Conservation (phyloP, 371 early-diverging fungal genomes). For the Mycotypha africana region DNA sequence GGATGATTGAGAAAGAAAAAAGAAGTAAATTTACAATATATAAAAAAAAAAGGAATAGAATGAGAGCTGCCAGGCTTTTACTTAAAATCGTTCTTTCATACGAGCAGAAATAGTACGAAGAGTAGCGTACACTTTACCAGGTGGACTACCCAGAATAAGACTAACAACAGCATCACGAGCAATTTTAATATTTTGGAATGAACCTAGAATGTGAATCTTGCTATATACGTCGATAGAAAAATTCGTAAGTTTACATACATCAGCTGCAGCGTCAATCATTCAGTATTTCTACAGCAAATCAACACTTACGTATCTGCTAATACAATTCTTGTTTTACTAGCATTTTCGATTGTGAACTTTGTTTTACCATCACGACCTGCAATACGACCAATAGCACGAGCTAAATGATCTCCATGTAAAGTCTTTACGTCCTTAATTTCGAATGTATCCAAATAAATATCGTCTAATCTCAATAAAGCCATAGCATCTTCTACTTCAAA, state of each 20-base stretch:
- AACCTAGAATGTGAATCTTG: slow-evolving; percentile 96
- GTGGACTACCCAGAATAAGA: slow-evolving; percentile 96
- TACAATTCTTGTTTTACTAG: slow-evolving; percentile 95
- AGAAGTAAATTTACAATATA: too few relatives aligned
- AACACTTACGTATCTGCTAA: slow-evolving; percentile 88
- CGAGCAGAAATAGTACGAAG: slow-evolving; percentile 84
- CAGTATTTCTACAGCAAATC: background rate
- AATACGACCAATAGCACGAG: slow-evolving; percentile 98
- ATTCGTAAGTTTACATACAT: too few relatives aligned
- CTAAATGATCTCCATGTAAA: slow-evolving; percentile 92
- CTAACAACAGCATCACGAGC: slow-evolving; percentile 95
- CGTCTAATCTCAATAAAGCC: slow-evolving; percentile 93
- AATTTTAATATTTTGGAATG: slow-evolving; percentile 95
- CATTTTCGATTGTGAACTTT: slow-evolving; percentile 89
- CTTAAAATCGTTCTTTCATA: slow-evolving; percentile 91
- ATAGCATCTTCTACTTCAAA: slow-evolving; percentile 94
- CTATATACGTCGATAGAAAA: too few relatives aligned
- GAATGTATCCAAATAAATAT: slow-evolving; percentile 94
- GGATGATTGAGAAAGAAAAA: too few relatives aligned
- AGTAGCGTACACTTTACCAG: slow-evolving; percentile 96
- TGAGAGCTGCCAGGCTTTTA: background rate
- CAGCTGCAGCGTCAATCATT: background rate
- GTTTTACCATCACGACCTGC: slow-evolving; percentile 99
- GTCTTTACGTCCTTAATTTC: slow-evolving; percentile 99
- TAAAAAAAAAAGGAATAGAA: slow-evolving; percentile 3